Percentiles rank a stretch among this genome's conserved stretches.
Evolutionary conservation across 2,329 filamentous ascomycete species (phyloP).

Genomic region (Claviceps capensis): DNA sequence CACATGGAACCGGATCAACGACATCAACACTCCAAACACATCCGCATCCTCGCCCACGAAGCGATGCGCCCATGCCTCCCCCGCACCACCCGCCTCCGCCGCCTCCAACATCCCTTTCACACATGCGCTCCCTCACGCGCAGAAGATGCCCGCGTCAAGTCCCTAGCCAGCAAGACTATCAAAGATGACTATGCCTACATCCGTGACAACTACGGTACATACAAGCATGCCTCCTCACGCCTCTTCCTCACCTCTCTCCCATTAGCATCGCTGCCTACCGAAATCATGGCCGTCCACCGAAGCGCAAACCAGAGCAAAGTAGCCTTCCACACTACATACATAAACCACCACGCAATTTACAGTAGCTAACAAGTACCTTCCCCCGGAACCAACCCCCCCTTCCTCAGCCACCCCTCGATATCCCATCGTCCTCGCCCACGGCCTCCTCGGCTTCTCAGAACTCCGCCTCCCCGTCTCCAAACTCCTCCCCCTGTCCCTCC

Average conservation of each 20-base stretch:
- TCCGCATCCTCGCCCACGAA: background rate
- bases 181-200: constrained; percentile 32
- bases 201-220: constrained; percentile 29
- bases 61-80: background rate
- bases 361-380: background rate
- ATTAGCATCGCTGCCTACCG: too few species aligned
- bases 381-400: background rate
- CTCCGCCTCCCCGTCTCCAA: constrained; percentile 41
- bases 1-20: too few species aligned
- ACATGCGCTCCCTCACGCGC: background rate
- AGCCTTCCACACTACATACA: too few species aligned
- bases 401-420: constrained; percentile 39
- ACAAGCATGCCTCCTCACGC: background rate
- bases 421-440: constrained; percentile 52
- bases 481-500: constrained; percentile 37
- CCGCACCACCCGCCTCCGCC: background rate
- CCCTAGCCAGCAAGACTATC: constrained; percentile 17
- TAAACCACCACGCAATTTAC: too few species aligned
- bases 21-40: too few species aligned
- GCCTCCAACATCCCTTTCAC: background rate
- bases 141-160: constrained; percentile 3
- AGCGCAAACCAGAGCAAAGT: too few species aligned
- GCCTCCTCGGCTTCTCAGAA: constrained; percentile 49
- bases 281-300: too few species aligned
- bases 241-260: background rate